These are phyloP conservation scores for Cryptococcus floricola DNA, from an alignment of 1,284 basidiomycete species.

Conservation along the genomic window DNA sequence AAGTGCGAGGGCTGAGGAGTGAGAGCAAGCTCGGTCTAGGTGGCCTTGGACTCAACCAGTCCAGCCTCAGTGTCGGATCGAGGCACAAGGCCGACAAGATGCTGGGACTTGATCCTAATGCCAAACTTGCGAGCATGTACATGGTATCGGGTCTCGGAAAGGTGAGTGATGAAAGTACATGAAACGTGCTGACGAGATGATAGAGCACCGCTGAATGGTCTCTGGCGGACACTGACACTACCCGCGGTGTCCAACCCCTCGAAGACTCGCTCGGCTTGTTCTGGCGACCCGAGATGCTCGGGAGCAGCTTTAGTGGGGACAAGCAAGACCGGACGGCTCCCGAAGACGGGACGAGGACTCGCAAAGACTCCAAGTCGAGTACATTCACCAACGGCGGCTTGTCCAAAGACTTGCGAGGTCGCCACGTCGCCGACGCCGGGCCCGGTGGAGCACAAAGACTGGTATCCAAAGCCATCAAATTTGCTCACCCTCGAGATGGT, in stretches of 20 bases:
- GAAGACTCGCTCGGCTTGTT: constrained; percentile 85
- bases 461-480: constrained; percentile 84
- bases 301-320: constrained; percentile 76
- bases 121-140: constrained; percentile 51
- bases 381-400: constrained; percentile 23
- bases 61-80: constrained; percentile 6
- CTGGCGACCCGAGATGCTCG: constrained; percentile 92
- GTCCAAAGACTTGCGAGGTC: constrained; percentile 50
- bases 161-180: constrained; percentile 23
- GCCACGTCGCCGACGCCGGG: constrained; percentile 47
- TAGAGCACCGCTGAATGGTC: constrained; percentile 62
- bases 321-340: background rate
- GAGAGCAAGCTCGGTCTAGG: constrained; percentile 1
- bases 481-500: constrained; percentile 48
- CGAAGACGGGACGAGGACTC: constrained; percentile 5
- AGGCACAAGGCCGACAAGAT: constrained; percentile 37
- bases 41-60: constrained; percentile 3
- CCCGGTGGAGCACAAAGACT: constrained; percentile 58
- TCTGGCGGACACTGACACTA: constrained; percentile 80
- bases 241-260: constrained; percentile 74
- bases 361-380: constrained; percentile 50
- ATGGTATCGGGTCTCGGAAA: constrained; percentile 53
- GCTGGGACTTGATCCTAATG: constrained; percentile 29
- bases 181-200: background rate
- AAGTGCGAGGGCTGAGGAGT: constrained; percentile 7